Evolutionary conservation across 2,329 filamentous ascomycete genomes (phyloP).

Genomic region (Lachnellula hyalina): DNA sequence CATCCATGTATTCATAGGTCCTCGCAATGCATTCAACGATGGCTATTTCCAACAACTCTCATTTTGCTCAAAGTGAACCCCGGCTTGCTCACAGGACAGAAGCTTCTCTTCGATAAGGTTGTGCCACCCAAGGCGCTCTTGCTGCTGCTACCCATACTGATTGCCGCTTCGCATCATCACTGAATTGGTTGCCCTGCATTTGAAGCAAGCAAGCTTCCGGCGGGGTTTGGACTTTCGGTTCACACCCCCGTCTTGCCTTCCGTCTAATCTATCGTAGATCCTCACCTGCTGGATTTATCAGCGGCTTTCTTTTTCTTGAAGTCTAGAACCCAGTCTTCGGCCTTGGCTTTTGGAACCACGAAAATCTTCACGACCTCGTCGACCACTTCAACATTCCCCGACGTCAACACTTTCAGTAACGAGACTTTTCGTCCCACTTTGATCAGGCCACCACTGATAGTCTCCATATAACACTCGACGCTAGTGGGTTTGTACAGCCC

Average conservation of each 20-base stretch:
- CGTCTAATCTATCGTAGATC: not conserved
- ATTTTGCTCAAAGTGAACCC: not conserved
- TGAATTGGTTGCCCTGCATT: not conserved
- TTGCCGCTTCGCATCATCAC: not conserved
- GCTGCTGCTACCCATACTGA: not conserved
- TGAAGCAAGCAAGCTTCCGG: not conserved
- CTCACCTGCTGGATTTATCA: constrained; percentile 31
- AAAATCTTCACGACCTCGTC: constrained; percentile 81
- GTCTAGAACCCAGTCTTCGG: constrained; percentile 72
- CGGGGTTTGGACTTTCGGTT: not conserved
- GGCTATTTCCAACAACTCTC: not conserved
- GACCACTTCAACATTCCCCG: constrained; percentile 78
- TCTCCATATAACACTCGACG: constrained; percentile 91
- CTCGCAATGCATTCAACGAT: constrained; percentile 3
- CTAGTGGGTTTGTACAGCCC: constrained; percentile 57
- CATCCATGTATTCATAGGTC: constrained; percentile 6
- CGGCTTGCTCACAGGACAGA: not conserved
- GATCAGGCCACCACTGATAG: constrained; percentile 68
- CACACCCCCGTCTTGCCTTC: not conserved
- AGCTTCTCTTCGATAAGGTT: not conserved
- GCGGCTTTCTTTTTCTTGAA: constrained; percentile 70
- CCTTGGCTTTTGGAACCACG: constrained; percentile 68
- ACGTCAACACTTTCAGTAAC: constrained; percentile 67
- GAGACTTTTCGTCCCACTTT: constrained; percentile 85
- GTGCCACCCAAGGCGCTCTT: not conserved